Conservation (phyloP, 768 basidiomycete genomes). For the Tricholoma bakamatsutake region DNA sequence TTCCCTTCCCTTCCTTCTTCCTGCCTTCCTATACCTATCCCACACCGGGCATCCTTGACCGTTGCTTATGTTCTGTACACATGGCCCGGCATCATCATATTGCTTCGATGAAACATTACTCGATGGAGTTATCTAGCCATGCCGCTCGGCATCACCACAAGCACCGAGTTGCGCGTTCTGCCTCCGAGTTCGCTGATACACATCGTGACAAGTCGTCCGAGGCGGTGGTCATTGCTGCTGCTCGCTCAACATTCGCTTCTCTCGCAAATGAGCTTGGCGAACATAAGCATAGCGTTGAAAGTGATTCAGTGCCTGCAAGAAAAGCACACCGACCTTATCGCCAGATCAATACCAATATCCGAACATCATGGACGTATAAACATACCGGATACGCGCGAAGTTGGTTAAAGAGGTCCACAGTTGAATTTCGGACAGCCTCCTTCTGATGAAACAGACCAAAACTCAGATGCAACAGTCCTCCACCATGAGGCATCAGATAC, state of each 20-base stretch:
- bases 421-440: conserved; percentile 66
- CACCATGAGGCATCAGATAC: conserved; percentile 63
- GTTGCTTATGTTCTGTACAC: conserved; percentile 5
- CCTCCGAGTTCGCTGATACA: conserved; percentile 5
- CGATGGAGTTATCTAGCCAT: background rate
- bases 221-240: conserved; percentile 23
- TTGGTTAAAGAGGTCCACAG: conserved; percentile 80
- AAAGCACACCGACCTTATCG: conserved; percentile 69
- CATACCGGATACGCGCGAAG: conserved; percentile 72
- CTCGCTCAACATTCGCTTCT: conserved; percentile 29
- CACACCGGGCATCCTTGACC: conserved; percentile 21
- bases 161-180: background rate
- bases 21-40: background rate
- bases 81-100: conserved; percentile 8
- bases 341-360: conserved; percentile 3
- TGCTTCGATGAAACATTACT: background rate
- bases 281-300: conserved; percentile 89
- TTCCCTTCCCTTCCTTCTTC: background rate
- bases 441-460: conserved; percentile 91
- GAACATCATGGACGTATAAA: conserved; percentile 8
- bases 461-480: conserved; percentile 80
- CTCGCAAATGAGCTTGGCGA: conserved; percentile 69
- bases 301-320: conserved; percentile 75
- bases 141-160: background rate
- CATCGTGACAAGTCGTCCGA: conserved; percentile 19